Evolutionary conservation across 2,329 filamentous ascomycete genomes (phyloP), one percentile per base, ranked within the genome.

Genomic region (Neofusicoccum ribis): DNA sequence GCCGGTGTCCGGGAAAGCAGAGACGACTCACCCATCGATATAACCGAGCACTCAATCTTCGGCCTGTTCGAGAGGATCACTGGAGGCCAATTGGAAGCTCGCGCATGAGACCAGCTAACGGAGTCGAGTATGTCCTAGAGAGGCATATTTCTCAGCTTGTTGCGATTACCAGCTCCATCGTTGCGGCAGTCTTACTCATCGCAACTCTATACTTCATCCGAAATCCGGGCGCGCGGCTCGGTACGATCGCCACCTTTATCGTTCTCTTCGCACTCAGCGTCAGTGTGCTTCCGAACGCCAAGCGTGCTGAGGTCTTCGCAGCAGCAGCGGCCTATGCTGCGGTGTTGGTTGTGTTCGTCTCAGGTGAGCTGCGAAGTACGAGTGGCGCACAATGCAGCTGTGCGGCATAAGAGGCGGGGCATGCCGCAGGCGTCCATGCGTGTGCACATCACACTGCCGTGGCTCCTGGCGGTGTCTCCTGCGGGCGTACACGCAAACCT

Each of bases 301-400:
- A 60, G 56, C 65, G 69, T 31, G 67, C 67, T 3, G 71, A 72
- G n/a, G 66, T 74, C 3, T 72, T 73, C 60, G 70, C 68, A 17
- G 67, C 71, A 37, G 71, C 71, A 5, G 70, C 71, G 11, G 69
- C 68, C 3, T 72, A 71, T 49, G 70, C 70, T 2, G 70, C 70
- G 17, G 69, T 70, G 7, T 49, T 72, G 7, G 69, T 71, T 1
- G 70, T 72, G 8, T 73, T 72, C 44, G 65, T 72, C n/a, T 58
- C 52, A 0, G 39, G 52, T 11, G 23, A 58, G 3, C 14, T 44
- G 20, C 23, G 23, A 0, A 37, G 36, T 37, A 17, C n/a, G 37
- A 39, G 14, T 15, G 37, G 14, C 14, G 11, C 37, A 31, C n/a
- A 36, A 36, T 52, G 50, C 11, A 20, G 4, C 4, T 52, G 50